Percentiles rank a stretch among this genome's conserved stretches.
These are phyloP conservation scores for Clarireedia hainanense DNA, from an alignment of 2,329 filamentous ascomycete genomes.

Conservation along the genomic window DNA sequence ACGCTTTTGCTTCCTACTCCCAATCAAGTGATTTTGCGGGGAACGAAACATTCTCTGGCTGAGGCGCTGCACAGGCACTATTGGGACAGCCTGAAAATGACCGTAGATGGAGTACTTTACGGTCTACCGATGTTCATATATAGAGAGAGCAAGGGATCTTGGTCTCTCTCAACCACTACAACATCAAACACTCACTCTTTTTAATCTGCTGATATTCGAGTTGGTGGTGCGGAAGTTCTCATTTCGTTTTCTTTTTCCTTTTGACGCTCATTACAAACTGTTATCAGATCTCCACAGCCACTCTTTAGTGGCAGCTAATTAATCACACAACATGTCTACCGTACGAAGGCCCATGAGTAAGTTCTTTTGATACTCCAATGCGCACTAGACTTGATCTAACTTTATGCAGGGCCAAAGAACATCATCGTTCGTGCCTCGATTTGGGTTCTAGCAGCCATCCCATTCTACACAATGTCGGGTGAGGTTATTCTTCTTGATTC, in stretches of 20 bases:
- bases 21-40: neutral
- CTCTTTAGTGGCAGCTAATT: neutral
- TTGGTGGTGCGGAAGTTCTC: neutral
- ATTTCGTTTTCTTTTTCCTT: neutral
- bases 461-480: slow-evolving; percentile 1
- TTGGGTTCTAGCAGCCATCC: slow-evolving; percentile 4
- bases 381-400: neutral
- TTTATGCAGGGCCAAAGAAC: slow-evolving; percentile 1
- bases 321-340: slow-evolving; percentile 1
- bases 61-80: too few relatives aligned
- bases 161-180: neutral
- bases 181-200: neutral
- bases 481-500: neutral
- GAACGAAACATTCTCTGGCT: too few relatives aligned
- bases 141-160: neutral
- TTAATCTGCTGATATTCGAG: neutral
- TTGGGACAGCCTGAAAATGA: too few relatives aligned
- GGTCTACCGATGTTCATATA: neutral
- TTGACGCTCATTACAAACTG: slow-evolving; percentile 2
- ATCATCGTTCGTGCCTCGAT: slow-evolving; percentile 2
- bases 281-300: neutral
- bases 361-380: neutral
- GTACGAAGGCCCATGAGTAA: slow-evolving; percentile 5
- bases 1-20: neutral
- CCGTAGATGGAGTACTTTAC: neutral